Percentiles rank a stretch among this genome's conserved stretches.
These are phyloP conservation scores for Backusella macrospora DNA, from an alignment of 192 early-diverging fungal genomes.

Conservation along the genomic window DNA sequence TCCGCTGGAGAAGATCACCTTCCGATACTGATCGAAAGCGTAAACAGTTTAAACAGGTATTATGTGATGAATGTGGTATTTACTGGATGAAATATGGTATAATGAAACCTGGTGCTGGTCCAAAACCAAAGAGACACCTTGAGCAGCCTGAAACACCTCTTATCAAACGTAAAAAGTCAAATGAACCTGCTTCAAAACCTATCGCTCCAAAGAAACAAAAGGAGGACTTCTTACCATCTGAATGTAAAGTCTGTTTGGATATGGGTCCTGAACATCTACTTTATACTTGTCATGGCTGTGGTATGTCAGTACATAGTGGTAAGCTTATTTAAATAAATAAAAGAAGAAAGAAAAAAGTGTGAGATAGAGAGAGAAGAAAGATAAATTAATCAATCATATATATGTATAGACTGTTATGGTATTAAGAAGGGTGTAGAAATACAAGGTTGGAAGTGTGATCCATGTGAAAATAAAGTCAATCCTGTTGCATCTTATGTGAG, in stretches of 20 bases:
- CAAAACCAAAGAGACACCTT: background rate
- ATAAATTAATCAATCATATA: background rate
- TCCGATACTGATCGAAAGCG: conserved; percentile 46
- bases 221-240: background rate
- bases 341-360: background rate
- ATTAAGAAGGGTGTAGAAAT: conserved; percentile 14
- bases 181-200: background rate
- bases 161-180: conserved; percentile 13
- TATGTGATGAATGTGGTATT: conserved; percentile 58
- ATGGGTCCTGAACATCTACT: conserved; percentile 34
- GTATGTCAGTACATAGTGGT: conserved; percentile 55
- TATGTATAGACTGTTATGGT: conserved; percentile 53
- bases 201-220: background rate
- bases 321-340: too few species aligned
- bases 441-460: conserved; percentile 53
- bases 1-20: conserved; percentile 44
- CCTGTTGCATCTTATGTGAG: conserved; percentile 63
- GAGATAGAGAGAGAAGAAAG: background rate
- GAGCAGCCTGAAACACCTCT: background rate
- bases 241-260: conserved; percentile 39
- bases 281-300: conserved; percentile 47
- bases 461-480: conserved; percentile 62
- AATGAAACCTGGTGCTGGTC: conserved; percentile 32
- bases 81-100: conserved; percentile 63
- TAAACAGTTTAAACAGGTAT: conserved; percentile 39